These are phyloP conservation scores for Tetradesmus lagerheimii DNA, from an alignment of 139 green algal species.

Conservation along the genomic window DNA sequence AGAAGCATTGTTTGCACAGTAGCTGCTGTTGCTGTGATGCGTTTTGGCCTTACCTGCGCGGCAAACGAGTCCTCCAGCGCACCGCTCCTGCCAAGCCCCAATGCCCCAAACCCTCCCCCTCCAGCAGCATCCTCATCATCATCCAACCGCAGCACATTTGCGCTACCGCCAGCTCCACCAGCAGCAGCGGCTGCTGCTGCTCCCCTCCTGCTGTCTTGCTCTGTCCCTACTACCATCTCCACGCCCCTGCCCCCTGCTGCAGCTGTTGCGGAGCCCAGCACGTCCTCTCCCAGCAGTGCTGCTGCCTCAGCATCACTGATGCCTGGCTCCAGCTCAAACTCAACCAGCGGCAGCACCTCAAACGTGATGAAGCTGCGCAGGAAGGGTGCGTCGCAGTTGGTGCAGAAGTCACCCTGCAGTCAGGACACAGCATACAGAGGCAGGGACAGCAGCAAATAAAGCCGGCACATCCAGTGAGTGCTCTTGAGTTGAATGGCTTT, in stretches of 20 bases:
- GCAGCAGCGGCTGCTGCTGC: not conserved
- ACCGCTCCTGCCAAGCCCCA: conserved; percentile 4
- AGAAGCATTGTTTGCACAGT: not conserved
- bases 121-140: conserved; percentile 31
- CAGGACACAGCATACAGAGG: not conserved
- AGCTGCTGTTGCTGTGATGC: not conserved
- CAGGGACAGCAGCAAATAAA: not conserved
- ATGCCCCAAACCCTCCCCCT: not conserved
- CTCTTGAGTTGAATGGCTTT: too few species aligned
- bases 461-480: too few species aligned
- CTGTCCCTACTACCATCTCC: not conserved
- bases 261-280: not conserved
- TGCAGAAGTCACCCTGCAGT: conserved; percentile 77
- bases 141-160: conserved; percentile 74
- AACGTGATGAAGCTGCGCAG: conserved; percentile 88
- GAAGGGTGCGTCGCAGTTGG: conserved; percentile 77
- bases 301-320: conserved; percentile 74
- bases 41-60: conserved; percentile 65
- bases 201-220: not conserved
- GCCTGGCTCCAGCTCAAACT: conserved; percentile 81
- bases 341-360: conserved; percentile 84
- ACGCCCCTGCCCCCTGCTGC: not conserved
- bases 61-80: conserved; percentile 74
- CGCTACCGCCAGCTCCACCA: conserved; percentile 24
- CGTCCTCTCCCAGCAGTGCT: conserved; percentile 35